These are phyloP conservation scores for Pecoramyces ruminantium DNA, from an alignment of 192 early-diverging fungal genomes.

Conservation along the genomic window DNA sequence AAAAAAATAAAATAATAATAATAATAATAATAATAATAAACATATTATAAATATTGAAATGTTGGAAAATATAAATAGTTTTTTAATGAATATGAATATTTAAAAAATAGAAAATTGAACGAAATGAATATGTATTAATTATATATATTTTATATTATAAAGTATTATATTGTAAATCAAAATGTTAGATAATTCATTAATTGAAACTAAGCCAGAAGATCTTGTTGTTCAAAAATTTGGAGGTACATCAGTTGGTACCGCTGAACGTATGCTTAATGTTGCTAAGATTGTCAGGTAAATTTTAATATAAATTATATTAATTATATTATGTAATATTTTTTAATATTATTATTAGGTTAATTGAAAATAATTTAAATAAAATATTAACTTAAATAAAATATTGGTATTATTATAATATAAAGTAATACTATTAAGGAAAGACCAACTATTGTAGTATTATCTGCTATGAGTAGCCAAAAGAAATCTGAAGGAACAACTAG, in stretches of 20 bases:
- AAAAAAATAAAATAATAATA: no score
- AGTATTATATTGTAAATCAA: background rate
- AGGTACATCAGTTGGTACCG: slow-evolving; percentile 82
- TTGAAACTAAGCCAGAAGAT: background rate
- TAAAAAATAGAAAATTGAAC: background rate
- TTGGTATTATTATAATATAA: no score
- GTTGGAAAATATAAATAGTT: no score
- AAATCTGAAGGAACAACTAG: slow-evolving; percentile 87
- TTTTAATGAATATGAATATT: no score
- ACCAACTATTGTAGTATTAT: slow-evolving; percentile 70
- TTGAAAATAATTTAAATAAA: no score
- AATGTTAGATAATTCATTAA: background rate
- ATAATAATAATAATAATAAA: no score
- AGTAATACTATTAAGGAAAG: background rate
- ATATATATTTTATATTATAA: background rate
- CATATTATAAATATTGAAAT: no score
- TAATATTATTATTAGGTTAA: no score
- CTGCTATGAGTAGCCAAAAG: slow-evolving; percentile 74
- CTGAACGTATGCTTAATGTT: slow-evolving; percentile 32
- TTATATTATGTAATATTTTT: no score
- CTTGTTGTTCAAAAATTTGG: slow-evolving; percentile 64
- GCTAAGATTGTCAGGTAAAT: slow-evolving; percentile 6
- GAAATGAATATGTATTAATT: background rate
- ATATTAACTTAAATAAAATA: no score
- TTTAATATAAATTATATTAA: no score